Conservation (phyloP, 2,329 filamentous ascomycete genomes). For the Diaporthe destruens region DNA sequence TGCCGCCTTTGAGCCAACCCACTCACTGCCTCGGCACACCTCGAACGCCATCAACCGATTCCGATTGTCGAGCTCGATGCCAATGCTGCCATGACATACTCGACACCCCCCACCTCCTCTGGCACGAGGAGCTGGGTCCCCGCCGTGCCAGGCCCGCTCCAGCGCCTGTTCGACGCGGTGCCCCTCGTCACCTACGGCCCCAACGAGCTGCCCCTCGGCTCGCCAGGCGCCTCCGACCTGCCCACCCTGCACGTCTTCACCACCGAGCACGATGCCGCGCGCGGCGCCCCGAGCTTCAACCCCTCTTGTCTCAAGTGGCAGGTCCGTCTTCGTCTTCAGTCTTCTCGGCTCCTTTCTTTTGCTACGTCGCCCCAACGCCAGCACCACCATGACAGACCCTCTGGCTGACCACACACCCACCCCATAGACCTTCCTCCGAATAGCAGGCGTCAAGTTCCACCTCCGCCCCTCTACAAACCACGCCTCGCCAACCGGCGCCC, state of each 20-base stretch:
- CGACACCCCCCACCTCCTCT: slow-evolving; percentile 11
- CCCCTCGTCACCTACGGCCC: slow-evolving; percentile 81
- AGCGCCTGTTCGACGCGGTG: slow-evolving; percentile 85
- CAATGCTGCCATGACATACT: slow-evolving; percentile 40
- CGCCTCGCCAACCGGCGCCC: slow-evolving; percentile 87
- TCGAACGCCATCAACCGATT: too few species aligned
- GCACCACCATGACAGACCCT: background rate
- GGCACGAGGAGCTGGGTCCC: slow-evolving; percentile 59
- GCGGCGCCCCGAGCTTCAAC: slow-evolving; percentile 83
- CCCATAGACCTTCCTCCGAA: slow-evolving; percentile 81
- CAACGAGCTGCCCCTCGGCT: slow-evolving; percentile 79
- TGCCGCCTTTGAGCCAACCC: background rate
- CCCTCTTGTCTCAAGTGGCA: slow-evolving; percentile 97
- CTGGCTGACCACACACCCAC: slow-evolving; percentile 12
- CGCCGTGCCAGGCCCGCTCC: slow-evolving; percentile 78
- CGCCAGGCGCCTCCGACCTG: slow-evolving; percentile 56
- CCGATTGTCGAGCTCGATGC: background rate
- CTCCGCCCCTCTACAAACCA: slow-evolving; percentile 87
- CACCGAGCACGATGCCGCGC: slow-evolving; percentile 69
- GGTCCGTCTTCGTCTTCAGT: slow-evolving; percentile 63
- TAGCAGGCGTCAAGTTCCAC: slow-evolving; percentile 76
- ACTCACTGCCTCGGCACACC: background rate
- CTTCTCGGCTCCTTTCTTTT: background rate
- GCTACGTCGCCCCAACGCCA: background rate
- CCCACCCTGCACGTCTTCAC: slow-evolving; percentile 83